Conservation (phyloP, 2,329 filamentous ascomycete species). For the Cyphellophora attinorum region DNA sequence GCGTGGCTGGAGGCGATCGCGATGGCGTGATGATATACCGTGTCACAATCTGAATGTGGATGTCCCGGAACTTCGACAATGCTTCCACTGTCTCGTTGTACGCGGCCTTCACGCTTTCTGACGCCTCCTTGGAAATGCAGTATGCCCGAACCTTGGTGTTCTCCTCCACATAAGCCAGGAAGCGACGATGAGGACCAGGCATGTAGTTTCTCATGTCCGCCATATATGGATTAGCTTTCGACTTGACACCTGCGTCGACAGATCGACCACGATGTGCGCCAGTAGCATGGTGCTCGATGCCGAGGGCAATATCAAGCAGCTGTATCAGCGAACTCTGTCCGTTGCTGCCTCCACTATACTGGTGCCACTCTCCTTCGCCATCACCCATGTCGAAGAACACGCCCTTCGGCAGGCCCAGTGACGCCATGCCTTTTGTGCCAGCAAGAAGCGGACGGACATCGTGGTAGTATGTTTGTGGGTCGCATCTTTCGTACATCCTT, state of each 20-base stretch:
- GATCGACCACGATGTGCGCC: conserved; percentile 13
- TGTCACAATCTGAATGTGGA: conserved; percentile 44
- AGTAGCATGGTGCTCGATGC: conserved; percentile 36
- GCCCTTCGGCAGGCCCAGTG: conserved; percentile 40
- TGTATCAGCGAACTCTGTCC: conserved; percentile 46
- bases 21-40: conserved; percentile 42
- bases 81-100: conserved; percentile 38
- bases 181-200: conserved; percentile 43
- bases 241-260: conserved; percentile 1
- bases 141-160: conserved; percentile 38
- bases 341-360: conserved; percentile 46
- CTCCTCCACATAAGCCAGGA: conserved; percentile 36
- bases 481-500: conserved; percentile 42
- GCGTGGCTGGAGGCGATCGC: conserved; percentile 12
- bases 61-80: conserved; percentile 38
- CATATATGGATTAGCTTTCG: conserved; percentile 20
- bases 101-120: conserved; percentile 28
- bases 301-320: conserved; percentile 44
- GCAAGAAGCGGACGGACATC: conserved; percentile 42
- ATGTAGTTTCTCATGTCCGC: conserved; percentile 47
- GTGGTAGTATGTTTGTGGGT: conserved; percentile 42
- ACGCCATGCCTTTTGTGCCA: conserved; percentile 45
- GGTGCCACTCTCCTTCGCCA: conserved; percentile 38
- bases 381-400: conserved; percentile 44
- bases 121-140: conserved; percentile 25